These are phyloP conservation scores for Haplosporangium sp. DNA, from an alignment of 371 early-diverging fungal genomes.

Conservation along the genomic window DNA sequence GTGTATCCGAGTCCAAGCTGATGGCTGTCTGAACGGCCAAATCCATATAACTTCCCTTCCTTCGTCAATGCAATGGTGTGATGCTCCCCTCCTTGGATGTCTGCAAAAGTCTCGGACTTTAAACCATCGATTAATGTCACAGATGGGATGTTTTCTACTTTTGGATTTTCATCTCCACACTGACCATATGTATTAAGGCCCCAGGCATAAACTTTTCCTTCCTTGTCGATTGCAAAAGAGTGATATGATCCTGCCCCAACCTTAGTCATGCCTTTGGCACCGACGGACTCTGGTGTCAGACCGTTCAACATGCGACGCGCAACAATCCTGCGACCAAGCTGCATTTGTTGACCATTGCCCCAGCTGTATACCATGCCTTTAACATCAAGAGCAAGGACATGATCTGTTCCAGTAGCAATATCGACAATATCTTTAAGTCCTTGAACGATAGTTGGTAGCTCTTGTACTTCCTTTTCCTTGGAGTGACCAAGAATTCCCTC, in stretches of 20 bases:
- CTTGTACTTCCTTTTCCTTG: slow-evolving; percentile 73
- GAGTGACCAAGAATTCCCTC: slow-evolving; percentile 83
- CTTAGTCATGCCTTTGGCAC: slow-evolving; percentile 67
- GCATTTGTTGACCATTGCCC: slow-evolving; percentile 96
- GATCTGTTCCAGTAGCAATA: slow-evolving; percentile 93
- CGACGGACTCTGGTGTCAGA: slow-evolving; percentile 67
- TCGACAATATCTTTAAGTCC: slow-evolving; percentile 68
- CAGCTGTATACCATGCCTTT: slow-evolving; percentile 88
- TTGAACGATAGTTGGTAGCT: slow-evolving; percentile 31
- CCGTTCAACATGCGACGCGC: slow-evolving; percentile 75
- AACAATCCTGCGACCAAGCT: slow-evolving; percentile 89
- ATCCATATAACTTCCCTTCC: slow-evolving; percentile 81
- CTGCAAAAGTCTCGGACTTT: slow-evolving; percentile 53
- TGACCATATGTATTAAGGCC: slow-evolving; percentile 98
- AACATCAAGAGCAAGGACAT: slow-evolving; percentile 84
- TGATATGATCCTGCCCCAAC: slow-evolving; percentile 91
- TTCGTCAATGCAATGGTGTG: slow-evolving; percentile 84
- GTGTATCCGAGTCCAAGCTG: slow-evolving; percentile 91
- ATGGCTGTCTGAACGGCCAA: slow-evolving; percentile 92
- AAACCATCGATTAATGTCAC: slow-evolving; percentile 66
- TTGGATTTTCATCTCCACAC: slow-evolving; percentile 75
- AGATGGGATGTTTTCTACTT: slow-evolving; percentile 55
- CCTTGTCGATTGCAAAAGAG: slow-evolving; percentile 81
- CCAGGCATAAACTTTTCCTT: slow-evolving; percentile 83
- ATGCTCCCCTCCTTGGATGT: slow-evolving; percentile 91